Evolutionary conservation across 2,329 filamentous ascomycete species (phyloP).

Genomic region (Fusarium staphyleae): DNA sequence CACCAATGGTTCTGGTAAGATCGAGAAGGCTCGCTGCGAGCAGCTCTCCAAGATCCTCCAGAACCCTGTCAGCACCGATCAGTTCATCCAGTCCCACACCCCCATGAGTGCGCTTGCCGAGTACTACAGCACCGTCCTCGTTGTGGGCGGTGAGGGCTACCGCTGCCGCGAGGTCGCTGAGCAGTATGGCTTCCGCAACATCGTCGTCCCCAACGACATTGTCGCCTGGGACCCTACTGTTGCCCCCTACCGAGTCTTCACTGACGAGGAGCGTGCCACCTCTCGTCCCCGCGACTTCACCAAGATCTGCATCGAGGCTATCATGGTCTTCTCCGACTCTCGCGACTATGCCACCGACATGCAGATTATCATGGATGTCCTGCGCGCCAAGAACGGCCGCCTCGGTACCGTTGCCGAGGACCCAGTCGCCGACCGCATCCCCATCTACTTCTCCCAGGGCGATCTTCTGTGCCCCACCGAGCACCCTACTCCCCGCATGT

Average conservation of each 20-base stretch:
- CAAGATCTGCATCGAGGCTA: slow-evolving; percentile 81
- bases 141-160: slow-evolving; percentile 78
- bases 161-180: slow-evolving; percentile 64
- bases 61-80: slow-evolving; percentile 47
- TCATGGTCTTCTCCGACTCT: slow-evolving; percentile 91
- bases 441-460: slow-evolving; percentile 83
- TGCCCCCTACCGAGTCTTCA: slow-evolving; percentile 81
- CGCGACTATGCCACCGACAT: slow-evolving; percentile 90
- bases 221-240: slow-evolving; percentile 74
- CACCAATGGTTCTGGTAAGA: slow-evolving; percentile 93
- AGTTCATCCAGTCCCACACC: slow-evolving; percentile 80
- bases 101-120: slow-evolving; percentile 79
- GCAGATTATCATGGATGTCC: slow-evolving; percentile 79
- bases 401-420: slow-evolving; percentile 68
- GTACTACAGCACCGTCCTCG: slow-evolving; percentile 79
- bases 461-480: slow-evolving; percentile 85
- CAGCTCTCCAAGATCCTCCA: slow-evolving; percentile 67
- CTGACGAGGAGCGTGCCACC: slow-evolving; percentile 64
- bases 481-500: slow-evolving; percentile 81
- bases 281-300: slow-evolving; percentile 75
- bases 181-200: slow-evolving; percentile 75
- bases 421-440: slow-evolving; percentile 61
- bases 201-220: slow-evolving; percentile 84
- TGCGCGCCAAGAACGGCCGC: slow-evolving; percentile 77
- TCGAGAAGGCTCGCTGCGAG: slow-evolving; percentile 81